These are phyloP conservation scores for Sistotremastrum niveocremeum DNA, from an alignment of 768 basidiomycete species.

Conservation along the genomic window DNA sequence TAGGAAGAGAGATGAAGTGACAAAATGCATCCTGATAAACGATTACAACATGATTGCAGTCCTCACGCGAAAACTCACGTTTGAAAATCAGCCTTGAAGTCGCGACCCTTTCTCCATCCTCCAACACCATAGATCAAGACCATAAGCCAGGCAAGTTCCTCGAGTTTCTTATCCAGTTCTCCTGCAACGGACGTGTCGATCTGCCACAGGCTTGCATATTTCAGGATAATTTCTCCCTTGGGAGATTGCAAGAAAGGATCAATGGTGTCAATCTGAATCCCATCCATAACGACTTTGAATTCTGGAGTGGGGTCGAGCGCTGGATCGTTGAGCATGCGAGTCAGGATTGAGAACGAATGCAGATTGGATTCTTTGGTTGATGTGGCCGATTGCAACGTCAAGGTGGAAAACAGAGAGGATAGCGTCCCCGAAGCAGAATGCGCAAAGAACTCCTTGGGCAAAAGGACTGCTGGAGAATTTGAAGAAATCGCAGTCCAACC, in stretches of 20 bases:
- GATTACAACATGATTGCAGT: conserved; percentile 3
- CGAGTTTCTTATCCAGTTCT: conserved; percentile 40
- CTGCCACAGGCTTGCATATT: conserved; percentile 7
- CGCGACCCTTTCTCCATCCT: conserved; percentile 19
- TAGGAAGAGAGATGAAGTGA: conserved; percentile 54
- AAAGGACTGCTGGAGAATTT: conserved; percentile 20
- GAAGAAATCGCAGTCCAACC: conserved; percentile 40
- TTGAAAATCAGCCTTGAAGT: conserved; percentile 47
- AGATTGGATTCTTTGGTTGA: conserved; percentile 5
- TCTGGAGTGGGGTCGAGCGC: conserved; percentile 4
- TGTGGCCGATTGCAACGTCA: not conserved
- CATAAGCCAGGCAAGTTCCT: conserved; percentile 47
- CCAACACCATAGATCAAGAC: conserved; percentile 42
- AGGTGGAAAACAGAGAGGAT: conserved; percentile 17
- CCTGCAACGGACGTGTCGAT: not conserved
- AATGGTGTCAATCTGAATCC: no score
- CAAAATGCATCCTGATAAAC: conserved; percentile 39
- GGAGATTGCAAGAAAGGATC: no score
- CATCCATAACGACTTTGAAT: not conserved
- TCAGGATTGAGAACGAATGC: conserved; percentile 40
- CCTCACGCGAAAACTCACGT: conserved; percentile 26
- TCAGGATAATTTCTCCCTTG: not conserved
- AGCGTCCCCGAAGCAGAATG: not conserved
- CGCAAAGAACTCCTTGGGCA: conserved; percentile 9
- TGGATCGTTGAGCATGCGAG: conserved; percentile 39